Conservation (phyloP, 768 basidiomycete genomes). For the Boletus edulis region DNA sequence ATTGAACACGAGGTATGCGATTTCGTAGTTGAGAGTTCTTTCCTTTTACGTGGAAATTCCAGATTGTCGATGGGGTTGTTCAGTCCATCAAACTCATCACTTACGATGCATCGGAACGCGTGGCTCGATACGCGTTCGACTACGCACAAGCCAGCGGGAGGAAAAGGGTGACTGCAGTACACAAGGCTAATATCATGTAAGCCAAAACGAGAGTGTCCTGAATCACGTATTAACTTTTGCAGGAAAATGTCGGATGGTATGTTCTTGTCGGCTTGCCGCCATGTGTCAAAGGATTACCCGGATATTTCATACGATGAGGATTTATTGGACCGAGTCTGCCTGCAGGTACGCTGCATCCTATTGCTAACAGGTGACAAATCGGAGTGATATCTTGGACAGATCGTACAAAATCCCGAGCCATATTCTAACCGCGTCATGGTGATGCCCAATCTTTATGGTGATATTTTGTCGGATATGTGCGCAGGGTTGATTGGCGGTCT, state of each 20-base stretch:
- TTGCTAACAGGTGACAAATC: not conserved
- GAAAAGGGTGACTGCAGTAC: conserved; percentile 94
- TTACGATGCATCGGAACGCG: conserved; percentile 97
- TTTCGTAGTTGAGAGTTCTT: not conserved
- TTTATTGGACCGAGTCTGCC: conserved; percentile 92
- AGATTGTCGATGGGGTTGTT: conserved; percentile 96
- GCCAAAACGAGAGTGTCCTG: conserved; percentile 25
- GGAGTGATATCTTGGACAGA: conserved; percentile 38
- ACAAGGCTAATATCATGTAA: conserved; percentile 99
- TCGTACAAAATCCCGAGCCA: conserved; percentile 91
- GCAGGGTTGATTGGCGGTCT: conserved; percentile 98
- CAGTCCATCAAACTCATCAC: conserved; percentile 99
- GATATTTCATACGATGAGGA: conserved; percentile 95
- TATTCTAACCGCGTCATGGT: conserved; percentile 99
- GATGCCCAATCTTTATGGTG: conserved; percentile 97
- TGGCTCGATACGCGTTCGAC: conserved; percentile 97
- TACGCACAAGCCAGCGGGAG: conserved; percentile 89
- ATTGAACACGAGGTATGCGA: conserved; percentile 91
- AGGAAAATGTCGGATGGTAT: conserved; percentile 99
- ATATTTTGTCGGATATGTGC: conserved; percentile 97
- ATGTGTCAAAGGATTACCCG: conserved; percentile 95
- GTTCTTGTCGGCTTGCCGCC: conserved; percentile 97
- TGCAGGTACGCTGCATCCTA: conserved; percentile 55
- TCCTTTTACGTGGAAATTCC: conserved; percentile 13
- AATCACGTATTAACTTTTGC: conserved; percentile 15